Base-by-base conservation (phyloP, 2,329 filamentous ascomycete species). In the Colletotrichum tabaci region DNA sequence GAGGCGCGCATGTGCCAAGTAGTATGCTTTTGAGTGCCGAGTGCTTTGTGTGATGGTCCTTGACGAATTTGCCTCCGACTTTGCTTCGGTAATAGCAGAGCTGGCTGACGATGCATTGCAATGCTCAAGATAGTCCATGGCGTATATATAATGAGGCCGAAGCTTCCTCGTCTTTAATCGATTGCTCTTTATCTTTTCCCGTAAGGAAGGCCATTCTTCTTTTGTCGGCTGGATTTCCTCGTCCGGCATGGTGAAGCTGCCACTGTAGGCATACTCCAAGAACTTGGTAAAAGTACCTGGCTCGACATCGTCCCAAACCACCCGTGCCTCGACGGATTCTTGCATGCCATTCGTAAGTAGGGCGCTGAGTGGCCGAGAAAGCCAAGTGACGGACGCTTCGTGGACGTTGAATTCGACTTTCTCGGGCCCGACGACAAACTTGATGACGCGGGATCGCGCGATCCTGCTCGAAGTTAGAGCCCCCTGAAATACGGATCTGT, bases 141-240 rank as follows among this genome's bases (percentile, higher is more conserved):
- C 35, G 35, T 38, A 35, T 3, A 6, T 1, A 26, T 2, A 26
- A 16, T 9, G 3, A 15, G 5, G 23, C 21, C 21, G 26, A 52
- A 26, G 13, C 16, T 6, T 16, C 16, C 6, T 6, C 49, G 2
- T 52, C 26, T 2, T 26, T 52, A 13, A 3, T 4, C 9, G 21
- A 4, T 13, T 3, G 10, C 1, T 16, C 15, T 2, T 38, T 2
- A 13, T 2, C 18, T 4, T 3, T 38, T 15, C 18, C 0, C 53
- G 13, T 8, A 35, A 26, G 9, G 26, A 56, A 13, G 9, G 30
- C 16, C 6, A 2, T 4, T 21, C 9, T 23, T 9, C 10, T 16
- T 3, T 16, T 1, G 0, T 15, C 12, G 23, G 21, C 23, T 30
- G 3, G 0, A 52, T 30, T 4, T 10, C 2, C 2, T 2, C 6